phyloP scores from a whole-genome alignment of 305 asterid species.

The Fraxinus velutina region DNA sequence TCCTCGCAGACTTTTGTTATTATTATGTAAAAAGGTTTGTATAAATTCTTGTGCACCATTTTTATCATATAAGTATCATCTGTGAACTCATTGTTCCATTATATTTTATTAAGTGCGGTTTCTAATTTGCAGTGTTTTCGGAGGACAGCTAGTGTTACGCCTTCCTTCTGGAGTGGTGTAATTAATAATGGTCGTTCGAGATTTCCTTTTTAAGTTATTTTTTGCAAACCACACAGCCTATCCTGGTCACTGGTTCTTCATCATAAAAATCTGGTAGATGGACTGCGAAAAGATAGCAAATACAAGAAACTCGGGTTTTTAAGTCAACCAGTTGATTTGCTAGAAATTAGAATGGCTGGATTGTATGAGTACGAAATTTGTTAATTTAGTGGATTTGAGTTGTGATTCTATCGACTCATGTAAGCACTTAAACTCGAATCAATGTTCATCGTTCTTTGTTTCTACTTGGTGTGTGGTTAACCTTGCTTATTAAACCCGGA shows the following conservation, averaged over 20 bases:
- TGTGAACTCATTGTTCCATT: background rate
- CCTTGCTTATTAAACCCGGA: background rate
- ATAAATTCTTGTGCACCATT: background rate
- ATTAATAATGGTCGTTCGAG: background rate
- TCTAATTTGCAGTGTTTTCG: conserved; percentile 30
- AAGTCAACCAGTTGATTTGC: conserved; percentile 11
- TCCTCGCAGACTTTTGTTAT: conserved; percentile 66
- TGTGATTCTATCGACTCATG: conserved; percentile 1
- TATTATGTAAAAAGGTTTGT: conserved; percentile 55
- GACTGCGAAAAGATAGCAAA: conserved; percentile 11
- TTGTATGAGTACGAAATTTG: conserved; percentile 26
- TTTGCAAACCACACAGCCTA: conserved; percentile 1
- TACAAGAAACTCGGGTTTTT: conserved; percentile 3
- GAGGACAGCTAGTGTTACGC: conserved; percentile 30
- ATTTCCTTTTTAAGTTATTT: background rate
- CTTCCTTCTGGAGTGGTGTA: conserved; percentile 34
- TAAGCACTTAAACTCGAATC: conserved; percentile 10
- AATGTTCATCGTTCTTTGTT: conserved; percentile 7
- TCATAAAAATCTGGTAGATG: conserved; percentile 13
- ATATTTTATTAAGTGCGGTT: background rate
- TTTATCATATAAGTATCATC: background rate
- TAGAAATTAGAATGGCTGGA: conserved; percentile 17
- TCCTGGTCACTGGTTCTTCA: conserved; percentile 21
- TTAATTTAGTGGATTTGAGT: conserved; percentile 15
- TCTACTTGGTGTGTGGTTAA: background rate